A percentile compares a stretch with the other conserved stretches of the same genome.
These are phyloP conservation scores for Albatrellus ellisii DNA, from an alignment of 768 basidiomycete species.

Conservation along the genomic window DNA sequence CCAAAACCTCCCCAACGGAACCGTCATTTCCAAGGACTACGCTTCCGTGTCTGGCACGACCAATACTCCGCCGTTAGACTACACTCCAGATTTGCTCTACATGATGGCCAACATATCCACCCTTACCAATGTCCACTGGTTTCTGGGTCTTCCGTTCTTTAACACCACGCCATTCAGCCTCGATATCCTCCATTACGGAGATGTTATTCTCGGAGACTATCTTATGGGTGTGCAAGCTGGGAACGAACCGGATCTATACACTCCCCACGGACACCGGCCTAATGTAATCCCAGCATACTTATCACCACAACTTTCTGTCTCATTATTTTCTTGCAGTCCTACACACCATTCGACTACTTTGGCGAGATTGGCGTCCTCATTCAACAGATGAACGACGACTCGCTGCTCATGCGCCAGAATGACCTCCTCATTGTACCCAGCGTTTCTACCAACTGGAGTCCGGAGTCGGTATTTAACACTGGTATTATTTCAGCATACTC, in stretches of 20 bases:
- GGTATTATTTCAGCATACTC: constrained; percentile 7
- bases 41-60: constrained; percentile 33
- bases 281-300: too few species aligned
- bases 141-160: constrained; percentile 56
- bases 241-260: constrained; percentile 72
- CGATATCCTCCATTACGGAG: constrained; percentile 40
- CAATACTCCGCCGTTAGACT: constrained; percentile 51
- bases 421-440: constrained; percentile 8
- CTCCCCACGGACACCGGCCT: neutral
- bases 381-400: constrained; percentile 3
- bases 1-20: constrained; percentile 31
- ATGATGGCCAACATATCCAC: constrained; percentile 46
- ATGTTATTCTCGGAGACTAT: constrained; percentile 48
- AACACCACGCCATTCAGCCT: constrained; percentile 40
- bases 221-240: constrained; percentile 56
- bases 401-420: neutral
- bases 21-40: constrained; percentile 37
- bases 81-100: constrained; percentile 53
- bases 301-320: neutral
- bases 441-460: constrained; percentile 8
- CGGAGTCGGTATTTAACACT: constrained; percentile 6
- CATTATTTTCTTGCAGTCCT: neutral
- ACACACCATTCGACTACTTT: constrained; percentile 17
- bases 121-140: constrained; percentile 51
- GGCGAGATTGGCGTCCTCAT: constrained; percentile 17